Conservation (phyloP, 768 basidiomycete genomes). For the Psilocybe azurescens region DNA sequence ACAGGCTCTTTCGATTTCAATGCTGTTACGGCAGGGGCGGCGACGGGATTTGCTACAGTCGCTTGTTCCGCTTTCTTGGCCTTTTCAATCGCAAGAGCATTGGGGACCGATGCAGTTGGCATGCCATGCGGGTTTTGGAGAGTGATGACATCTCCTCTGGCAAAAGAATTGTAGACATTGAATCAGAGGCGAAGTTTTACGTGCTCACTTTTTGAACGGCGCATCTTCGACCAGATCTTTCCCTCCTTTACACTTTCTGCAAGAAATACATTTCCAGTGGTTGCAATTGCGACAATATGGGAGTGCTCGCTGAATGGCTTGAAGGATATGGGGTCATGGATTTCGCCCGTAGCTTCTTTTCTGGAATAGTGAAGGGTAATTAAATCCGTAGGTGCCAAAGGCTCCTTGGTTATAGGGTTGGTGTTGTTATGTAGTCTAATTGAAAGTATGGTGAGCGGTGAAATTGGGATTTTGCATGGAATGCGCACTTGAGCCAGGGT, state of each 20-base stretch:
- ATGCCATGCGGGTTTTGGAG: conserved; percentile 90
- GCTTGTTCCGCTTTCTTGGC: conserved; percentile 33
- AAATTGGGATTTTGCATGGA: not conserved
- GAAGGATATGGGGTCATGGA: conserved; percentile 97
- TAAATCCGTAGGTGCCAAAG: conserved; percentile 72
- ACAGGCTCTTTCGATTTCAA: conserved; percentile 58
- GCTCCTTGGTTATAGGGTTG: conserved; percentile 77
- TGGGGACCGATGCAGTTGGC: conserved; percentile 56
- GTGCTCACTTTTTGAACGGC: conserved; percentile 77
- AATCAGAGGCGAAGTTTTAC: not conserved
- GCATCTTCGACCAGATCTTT: conserved; percentile 87
- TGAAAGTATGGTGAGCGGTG: conserved; percentile 8
- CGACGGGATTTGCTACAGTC: conserved; percentile 38
- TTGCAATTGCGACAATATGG: conserved; percentile 89
- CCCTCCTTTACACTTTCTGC: conserved; percentile 90
- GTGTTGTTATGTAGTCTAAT: conserved; percentile 81
- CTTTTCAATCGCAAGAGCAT: conserved; percentile 32
- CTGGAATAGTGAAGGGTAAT: conserved; percentile 83
- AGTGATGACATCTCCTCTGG: conserved; percentile 88
- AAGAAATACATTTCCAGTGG: conserved; percentile 92
- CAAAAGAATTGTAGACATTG: conserved; percentile 11
- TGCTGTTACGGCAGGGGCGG: conserved; percentile 38
- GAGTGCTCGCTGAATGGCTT: conserved; percentile 97
- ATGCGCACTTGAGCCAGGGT: conserved; percentile 87
- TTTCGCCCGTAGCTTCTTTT: conserved; percentile 82